phyloP scores from a whole-genome alignment of 495 filamentous ascomycete species.

The Polyplosphaeria fusca region DNA sequence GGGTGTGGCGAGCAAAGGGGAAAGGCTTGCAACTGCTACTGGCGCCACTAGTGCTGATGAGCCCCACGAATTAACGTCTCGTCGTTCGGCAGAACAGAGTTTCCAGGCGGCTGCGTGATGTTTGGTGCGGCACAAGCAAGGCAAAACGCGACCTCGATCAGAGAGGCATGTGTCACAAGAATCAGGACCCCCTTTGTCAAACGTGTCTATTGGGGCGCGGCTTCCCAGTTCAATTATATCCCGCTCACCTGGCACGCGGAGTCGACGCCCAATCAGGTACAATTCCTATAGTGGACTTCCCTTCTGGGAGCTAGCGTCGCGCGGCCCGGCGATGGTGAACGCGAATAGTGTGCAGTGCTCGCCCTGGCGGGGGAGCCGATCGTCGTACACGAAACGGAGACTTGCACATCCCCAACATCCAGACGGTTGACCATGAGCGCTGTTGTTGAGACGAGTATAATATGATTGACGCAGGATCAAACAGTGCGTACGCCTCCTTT shows the following conservation, averaged over 20 bases:
- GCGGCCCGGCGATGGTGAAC: neutral
- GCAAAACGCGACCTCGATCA: neutral
- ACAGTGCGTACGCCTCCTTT: neutral
- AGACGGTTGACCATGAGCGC: neutral
- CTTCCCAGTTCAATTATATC: neutral
- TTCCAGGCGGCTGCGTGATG: neutral
- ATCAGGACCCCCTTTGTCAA: neutral
- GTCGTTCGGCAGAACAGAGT: neutral
- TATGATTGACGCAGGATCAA: neutral
- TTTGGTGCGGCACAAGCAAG: constrained; percentile 1
- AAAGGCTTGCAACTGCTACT: constrained; percentile 14
- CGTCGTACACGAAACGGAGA: neutral
- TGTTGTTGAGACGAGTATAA: neutral
- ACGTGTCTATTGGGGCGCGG: constrained; percentile 2
- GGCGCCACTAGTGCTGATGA: constrained; percentile 26
- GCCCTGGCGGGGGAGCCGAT: neutral
- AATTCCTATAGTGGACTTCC: constrained; percentile 4
- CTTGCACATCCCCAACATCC: neutral
- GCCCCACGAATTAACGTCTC: neutral
- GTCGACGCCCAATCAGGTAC: constrained; percentile 2
- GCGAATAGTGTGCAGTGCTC: neutral
- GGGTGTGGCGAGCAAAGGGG: constrained; percentile 24
- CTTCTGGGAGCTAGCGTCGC: neutral
- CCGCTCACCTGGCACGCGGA: constrained; percentile 18
- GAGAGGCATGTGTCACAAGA: constrained; percentile 23